These are phyloP conservation scores for Excoecaria cochinchinensis DNA, from an alignment of 345 rosid species.

Conservation along the genomic window DNA sequence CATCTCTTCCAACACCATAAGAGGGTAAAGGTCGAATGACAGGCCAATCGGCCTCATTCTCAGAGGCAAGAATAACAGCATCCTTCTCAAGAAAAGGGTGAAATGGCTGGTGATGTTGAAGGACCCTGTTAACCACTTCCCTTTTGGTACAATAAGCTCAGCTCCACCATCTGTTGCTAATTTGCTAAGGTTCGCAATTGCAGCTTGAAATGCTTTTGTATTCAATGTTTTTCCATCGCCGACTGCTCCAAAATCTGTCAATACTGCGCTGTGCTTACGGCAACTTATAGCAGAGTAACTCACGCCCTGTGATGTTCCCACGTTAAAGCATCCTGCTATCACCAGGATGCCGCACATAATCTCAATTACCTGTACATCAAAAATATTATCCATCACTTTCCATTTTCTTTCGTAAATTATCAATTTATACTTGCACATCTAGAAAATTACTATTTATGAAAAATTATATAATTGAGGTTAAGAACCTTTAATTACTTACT, in stretches of 20 bases:
- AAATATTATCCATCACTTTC: too few species aligned
- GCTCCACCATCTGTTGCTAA: conserved; percentile 62
- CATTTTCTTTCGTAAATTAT: too few species aligned
- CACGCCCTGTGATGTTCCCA: background rate
- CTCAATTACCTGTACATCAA: background rate
- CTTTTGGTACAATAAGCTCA: conserved; percentile 68
- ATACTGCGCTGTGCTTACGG: conserved; percentile 55
- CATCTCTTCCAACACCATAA: conserved; percentile 70
- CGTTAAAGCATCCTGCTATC: background rate
- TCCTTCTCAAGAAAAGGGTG: too few species aligned
- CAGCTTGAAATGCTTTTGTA: conserved; percentile 54
- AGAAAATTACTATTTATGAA: too few species aligned
- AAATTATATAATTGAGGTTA: too few species aligned
- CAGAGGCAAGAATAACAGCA: too few species aligned
- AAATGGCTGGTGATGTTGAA: too few species aligned
- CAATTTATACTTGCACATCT: too few species aligned
- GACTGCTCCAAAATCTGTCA: conserved; percentile 72
- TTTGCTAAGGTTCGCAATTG: conserved; percentile 48
- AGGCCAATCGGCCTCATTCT: conserved; percentile 82
- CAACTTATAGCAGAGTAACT: conserved; percentile 47
- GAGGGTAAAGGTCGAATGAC: conserved; percentile 54
- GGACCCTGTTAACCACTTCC: conserved; percentile 28
- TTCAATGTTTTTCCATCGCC: conserved; percentile 77
- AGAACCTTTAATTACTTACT: too few species aligned
- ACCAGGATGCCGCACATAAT: background rate